Conservation (phyloP, 371 early-diverging fungal species). For the Nosema granulosis region DNA sequence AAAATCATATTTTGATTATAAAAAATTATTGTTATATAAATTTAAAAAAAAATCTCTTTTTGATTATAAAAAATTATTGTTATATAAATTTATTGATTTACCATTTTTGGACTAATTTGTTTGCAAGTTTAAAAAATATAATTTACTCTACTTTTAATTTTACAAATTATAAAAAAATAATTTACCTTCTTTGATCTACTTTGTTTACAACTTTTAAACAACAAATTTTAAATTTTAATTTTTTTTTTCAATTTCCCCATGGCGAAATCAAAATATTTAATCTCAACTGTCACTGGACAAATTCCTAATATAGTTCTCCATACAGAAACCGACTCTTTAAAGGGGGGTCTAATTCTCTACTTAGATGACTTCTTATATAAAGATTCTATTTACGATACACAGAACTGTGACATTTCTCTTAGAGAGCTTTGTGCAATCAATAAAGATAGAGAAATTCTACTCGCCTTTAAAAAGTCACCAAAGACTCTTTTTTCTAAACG, state of each 20-base stretch:
- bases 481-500: conserved; percentile 31
- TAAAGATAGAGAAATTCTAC: conserved; percentile 11
- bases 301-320: conserved; percentile 2
- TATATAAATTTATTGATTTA: background rate
- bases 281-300: conserved; percentile 2
- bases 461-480: conserved; percentile 10
- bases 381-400: conserved; percentile 31
- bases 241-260: background rate
- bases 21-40: too few relatives aligned
- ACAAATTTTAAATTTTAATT: background rate
- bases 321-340: background rate
- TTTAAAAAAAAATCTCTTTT: too few relatives aligned
- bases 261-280: background rate
- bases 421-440: conserved; percentile 32
- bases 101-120: too few relatives aligned
- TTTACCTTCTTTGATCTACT: background rate
- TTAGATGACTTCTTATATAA: conserved; percentile 38
- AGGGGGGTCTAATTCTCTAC: conserved; percentile 22
- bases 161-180: background rate
- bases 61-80: background rate
- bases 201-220: background rate
- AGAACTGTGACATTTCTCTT: conserved; percentile 6
- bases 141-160: too few relatives aligned
- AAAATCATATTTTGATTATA: too few relatives aligned
- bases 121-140: too few relatives aligned